These are phyloP conservation scores for Arthrobotrys entomopaga DNA, from an alignment of 2,329 filamentous ascomycete species.

Conservation along the genomic window DNA sequence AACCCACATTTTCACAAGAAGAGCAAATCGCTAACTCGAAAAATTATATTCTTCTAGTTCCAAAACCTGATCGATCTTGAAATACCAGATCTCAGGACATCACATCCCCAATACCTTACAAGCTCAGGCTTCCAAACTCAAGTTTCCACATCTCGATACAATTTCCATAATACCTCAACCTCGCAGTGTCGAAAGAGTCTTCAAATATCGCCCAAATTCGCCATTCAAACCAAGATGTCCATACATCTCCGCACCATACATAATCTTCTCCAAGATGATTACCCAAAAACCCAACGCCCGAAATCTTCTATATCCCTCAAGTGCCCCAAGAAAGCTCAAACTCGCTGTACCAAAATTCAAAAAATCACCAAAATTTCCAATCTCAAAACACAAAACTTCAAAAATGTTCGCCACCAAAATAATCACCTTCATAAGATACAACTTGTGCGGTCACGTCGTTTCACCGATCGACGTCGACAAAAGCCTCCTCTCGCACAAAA, in stretches of 20 bases:
- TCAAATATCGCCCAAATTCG: constrained; percentile 13
- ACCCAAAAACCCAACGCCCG: not conserved
- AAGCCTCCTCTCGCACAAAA: not conserved
- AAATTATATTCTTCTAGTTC: not conserved
- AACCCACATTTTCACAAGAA: not conserved
- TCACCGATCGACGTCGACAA: constrained; percentile 10
- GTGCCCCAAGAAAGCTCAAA: not conserved
- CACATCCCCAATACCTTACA: not conserved
- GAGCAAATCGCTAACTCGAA: constrained; percentile 1
- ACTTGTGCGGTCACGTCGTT: constrained; percentile 32
- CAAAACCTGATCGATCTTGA: constrained; percentile 11
- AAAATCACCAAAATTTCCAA: not conserved
- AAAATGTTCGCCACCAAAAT: constrained; percentile 6
- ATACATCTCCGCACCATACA: not conserved
- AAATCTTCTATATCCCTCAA: not conserved
- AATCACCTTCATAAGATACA: constrained; percentile 31
- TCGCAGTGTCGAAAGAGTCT: not conserved
- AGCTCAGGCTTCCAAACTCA: not conserved
- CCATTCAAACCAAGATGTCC: not conserved
- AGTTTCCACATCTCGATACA: not conserved
- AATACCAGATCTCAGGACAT: constrained; percentile 1
- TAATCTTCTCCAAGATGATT: not conserved
- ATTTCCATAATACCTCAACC: constrained; percentile 8
- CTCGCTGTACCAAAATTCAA: not conserved
- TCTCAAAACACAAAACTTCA: not conserved